Evolutionary conservation across 108 stramenopile genomes (phyloP).

Genomic region (Parietichytrium sp.): DNA sequence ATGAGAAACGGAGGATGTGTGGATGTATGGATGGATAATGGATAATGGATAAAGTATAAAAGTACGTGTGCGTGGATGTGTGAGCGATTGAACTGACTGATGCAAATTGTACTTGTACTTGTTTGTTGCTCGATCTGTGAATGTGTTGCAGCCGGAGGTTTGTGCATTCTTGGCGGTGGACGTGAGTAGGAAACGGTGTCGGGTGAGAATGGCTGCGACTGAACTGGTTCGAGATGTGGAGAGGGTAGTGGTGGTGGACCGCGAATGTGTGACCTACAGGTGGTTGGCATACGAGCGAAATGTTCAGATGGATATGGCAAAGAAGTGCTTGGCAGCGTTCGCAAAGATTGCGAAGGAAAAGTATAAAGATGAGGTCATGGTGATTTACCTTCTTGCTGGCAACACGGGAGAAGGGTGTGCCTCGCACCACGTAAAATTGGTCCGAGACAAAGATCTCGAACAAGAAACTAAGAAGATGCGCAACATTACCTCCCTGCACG

Average conservation of each 20-base stretch:
- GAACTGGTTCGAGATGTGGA: no score
- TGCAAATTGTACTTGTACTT: no score
- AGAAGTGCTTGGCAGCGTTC: neutral
- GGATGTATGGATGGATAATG: no score
- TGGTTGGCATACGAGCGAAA: slow-evolving; percentile 24
- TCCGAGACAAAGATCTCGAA: neutral
- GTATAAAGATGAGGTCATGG: neutral
- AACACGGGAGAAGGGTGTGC: neutral
- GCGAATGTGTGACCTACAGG: slow-evolving; percentile 1
- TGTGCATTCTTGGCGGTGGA: no score
- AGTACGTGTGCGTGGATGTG: no score
- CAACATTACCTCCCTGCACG: neutral
- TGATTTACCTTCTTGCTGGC: neutral
- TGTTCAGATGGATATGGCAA: neutral
- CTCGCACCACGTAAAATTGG: slow-evolving; percentile 17
- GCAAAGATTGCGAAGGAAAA: neutral
- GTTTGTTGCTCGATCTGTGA: no score
- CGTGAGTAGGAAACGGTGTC: no score
- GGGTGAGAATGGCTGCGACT: no score
- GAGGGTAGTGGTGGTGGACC: slow-evolving; percentile 11
- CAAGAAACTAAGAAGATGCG: neutral
- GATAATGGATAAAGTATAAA: no score
- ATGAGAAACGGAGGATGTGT: no score
- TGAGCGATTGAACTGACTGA: no score
- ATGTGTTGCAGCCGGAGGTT: no score